Conservation (phyloP, 1,284 basidiomycete species). For the Mycosarcoma mackinlayi region DNA sequence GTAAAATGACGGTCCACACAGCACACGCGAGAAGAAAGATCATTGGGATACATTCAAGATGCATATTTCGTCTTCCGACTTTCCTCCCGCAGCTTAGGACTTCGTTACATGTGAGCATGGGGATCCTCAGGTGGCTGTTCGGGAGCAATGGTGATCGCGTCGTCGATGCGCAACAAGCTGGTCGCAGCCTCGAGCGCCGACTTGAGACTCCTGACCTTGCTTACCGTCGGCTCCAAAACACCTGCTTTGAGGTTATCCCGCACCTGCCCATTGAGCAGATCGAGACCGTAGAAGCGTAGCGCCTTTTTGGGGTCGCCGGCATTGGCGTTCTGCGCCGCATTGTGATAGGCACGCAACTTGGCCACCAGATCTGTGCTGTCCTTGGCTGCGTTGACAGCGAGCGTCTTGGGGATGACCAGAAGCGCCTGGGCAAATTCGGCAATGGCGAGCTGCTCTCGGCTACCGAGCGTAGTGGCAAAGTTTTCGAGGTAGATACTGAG, state of each 20-base stretch:
- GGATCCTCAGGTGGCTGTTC: conserved; percentile 65
- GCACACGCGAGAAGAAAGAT: no score
- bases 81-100: no score
- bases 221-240: conserved; percentile 93
- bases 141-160: conserved; percentile 70
- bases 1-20: no score
- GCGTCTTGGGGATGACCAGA: conserved; percentile 90
- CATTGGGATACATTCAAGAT: no score
- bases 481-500: conserved; percentile 98
- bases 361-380: conserved; percentile 98
- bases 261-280: conserved; percentile 92
- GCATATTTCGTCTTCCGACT: no score
- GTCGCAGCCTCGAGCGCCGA: conserved; percentile 96
- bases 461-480: conserved; percentile 94
- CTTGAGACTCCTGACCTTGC: conserved; percentile 96
- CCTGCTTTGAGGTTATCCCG: conserved; percentile 94
- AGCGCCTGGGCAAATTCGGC: conserved; percentile 96
- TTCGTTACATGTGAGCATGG: conserved; percentile 67
- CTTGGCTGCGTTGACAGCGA: conserved; percentile 97
- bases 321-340: conserved; percentile 88
- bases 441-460: conserved; percentile 96
- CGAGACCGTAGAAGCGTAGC: conserved; percentile 93
- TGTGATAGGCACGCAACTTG: conserved; percentile 93
- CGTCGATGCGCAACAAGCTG: conserved; percentile 92
- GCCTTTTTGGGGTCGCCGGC: conserved; percentile 92